A percentile compares a stretch with the other conserved stretches of the same genome.
Evolutionary conservation across 495 filamentous ascomycete genomes (phyloP).

Genomic region (Hypoxylon intermedium): DNA sequence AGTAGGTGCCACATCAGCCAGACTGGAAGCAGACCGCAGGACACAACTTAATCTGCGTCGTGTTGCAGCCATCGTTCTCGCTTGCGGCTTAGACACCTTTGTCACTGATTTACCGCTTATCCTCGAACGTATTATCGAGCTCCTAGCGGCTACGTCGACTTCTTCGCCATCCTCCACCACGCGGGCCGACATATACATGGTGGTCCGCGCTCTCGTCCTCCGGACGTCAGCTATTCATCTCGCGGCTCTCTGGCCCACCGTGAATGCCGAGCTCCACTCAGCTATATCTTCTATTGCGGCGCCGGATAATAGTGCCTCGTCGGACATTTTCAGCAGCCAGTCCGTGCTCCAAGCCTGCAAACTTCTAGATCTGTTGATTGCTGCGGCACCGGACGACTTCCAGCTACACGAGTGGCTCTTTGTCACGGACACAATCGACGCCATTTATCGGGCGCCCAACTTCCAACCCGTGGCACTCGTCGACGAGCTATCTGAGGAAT

Average conservation of each 20-base stretch:
- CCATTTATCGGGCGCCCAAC: constrained; percentile 81
- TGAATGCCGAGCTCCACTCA: constrained; percentile 85
- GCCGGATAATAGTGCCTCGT: constrained; percentile 63
- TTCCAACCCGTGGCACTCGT: constrained; percentile 79
- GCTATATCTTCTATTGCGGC: constrained; percentile 79
- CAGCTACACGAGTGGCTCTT: constrained; percentile 96
- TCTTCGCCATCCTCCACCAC: constrained; percentile 92
- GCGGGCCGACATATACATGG: constrained; percentile 86
- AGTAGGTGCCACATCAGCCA: constrained; percentile 92
- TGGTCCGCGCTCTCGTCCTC: constrained; percentile 80
- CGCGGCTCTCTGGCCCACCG: constrained; percentile 83
- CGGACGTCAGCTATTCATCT: constrained; percentile 78
- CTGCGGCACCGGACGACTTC: constrained; percentile 92
- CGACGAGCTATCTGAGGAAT: constrained; percentile 83
- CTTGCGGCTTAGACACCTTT: constrained; percentile 76
- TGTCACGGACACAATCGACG: constrained; percentile 94
- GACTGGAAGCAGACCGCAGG: constrained; percentile 90
- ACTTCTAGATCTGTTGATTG: constrained; percentile 82
- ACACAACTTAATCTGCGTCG: constrained; percentile 90
- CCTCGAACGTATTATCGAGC: constrained; percentile 84
- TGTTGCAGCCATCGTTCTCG: constrained; percentile 77
- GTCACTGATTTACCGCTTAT: constrained; percentile 74
- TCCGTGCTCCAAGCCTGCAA: constrained; percentile 90
- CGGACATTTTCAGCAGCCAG: constrained; percentile 76
- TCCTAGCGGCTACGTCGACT: constrained; percentile 82